Conservation (phyloP, 768 basidiomycete species). For the Kockovaella imperatae region DNA sequence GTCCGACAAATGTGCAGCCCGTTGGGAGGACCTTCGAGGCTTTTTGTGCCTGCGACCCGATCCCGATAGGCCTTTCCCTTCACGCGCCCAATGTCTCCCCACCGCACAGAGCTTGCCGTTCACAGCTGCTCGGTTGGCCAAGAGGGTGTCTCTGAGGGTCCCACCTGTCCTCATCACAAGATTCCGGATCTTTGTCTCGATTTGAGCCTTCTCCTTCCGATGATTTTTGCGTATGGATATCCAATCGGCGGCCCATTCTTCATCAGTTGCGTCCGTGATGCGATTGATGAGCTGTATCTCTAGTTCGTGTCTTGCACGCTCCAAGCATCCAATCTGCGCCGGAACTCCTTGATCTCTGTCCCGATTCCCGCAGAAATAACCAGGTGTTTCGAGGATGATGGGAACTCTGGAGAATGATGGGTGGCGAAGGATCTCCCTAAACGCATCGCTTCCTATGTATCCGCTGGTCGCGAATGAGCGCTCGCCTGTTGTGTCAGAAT, state of each 20-base stretch:
- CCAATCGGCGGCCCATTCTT: background rate
- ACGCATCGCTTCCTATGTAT: conserved; percentile 1
- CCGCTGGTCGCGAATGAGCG: conserved; percentile 1
- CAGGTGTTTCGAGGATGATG: conserved; percentile 10
- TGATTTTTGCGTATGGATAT: background rate
- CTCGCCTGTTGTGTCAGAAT: background rate
- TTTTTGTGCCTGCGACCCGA: too few species aligned
- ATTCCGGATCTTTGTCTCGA: background rate
- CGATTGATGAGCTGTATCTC: too few species aligned
- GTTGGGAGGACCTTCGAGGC: too few species aligned
- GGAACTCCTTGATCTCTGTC: background rate
- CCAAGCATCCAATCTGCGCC: background rate
- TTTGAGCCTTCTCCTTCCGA: background rate
- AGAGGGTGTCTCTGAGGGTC: too few species aligned
- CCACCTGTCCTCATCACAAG: background rate
- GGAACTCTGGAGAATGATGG: conserved; percentile 5
- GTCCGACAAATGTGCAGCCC: too few species aligned
- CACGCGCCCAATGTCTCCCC: too few species aligned
- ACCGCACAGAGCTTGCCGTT: too few species aligned
- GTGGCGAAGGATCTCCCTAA: conserved; percentile 9
- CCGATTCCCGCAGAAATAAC: background rate
- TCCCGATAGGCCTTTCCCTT: too few species aligned
- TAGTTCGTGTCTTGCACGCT: background rate
- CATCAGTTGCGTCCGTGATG: too few species aligned
- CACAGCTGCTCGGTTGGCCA: too few species aligned